Base-by-base conservation (phyloP, 176 grass and related monocot species). In the Thalia dealbata region DNA sequence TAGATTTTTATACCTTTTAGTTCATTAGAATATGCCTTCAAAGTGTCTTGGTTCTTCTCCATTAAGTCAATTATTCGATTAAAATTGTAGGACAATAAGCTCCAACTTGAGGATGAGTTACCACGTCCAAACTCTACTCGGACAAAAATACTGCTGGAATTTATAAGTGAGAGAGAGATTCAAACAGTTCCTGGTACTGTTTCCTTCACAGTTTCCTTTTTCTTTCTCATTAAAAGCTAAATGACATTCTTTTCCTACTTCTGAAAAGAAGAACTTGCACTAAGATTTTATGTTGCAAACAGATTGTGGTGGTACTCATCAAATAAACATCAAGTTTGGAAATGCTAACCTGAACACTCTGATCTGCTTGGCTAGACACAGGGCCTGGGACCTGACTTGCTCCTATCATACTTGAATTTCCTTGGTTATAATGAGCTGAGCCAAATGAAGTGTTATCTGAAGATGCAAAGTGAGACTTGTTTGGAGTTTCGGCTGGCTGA, bases 371-470 rank as follows among this genome's bases (percentile, higher is more conserved):
- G 63, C 42, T 80, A 32, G 75, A 74, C 55, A 81, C 69, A 67
- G 80, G 81, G 61, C 58, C 73, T 77, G 81, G 73, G 74, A 73
- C 38, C 54, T 88, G 85, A 86, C 41, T 83, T 78, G 61, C 69
- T 72, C 61, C 76, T 63, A 50, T 59, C 67, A 70, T 67, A 24
- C 67, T 75, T 58, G 82, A 52, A 75, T 81, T 85, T 65, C 77
- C 71, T 88, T 96, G 88, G 72, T 88, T 91, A 15, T 59, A 72
- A 69, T 88, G 85, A 73, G 81, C 54, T 46, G 70, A 50, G 71
- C 41, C 55, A 86, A 85, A 76, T 82, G 77, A 85, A 63, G 76
- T 26, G 23, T 24, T 21, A 23, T 62, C 67, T 61, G 51, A 43
- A 16, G 51, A 21, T 69, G 52, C 42, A 23, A 71, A 61, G 27